Conservation (phyloP, 768 basidiomycete genomes). For the Rhizopogon rudus region DNA sequence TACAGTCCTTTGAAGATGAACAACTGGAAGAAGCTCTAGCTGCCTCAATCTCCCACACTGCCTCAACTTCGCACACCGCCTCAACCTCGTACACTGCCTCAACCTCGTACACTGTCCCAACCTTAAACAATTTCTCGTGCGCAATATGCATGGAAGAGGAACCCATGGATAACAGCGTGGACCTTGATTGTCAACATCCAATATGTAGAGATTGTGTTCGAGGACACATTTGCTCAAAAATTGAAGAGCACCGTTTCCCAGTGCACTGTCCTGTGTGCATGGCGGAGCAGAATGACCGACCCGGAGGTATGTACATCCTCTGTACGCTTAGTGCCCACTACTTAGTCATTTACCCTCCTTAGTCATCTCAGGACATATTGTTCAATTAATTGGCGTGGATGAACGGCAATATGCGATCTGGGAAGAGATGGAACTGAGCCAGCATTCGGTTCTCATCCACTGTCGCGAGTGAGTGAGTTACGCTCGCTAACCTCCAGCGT, state of each 20-base stretch:
- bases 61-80: no score
- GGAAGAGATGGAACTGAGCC: conserved; percentile 42
- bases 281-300: conserved; percentile 17
- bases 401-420: conserved; percentile 37
- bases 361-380: conserved; percentile 37
- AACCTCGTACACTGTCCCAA: no score
- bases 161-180: conserved; percentile 37
- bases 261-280: conserved; percentile 58
- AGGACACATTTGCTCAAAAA: conserved; percentile 36
- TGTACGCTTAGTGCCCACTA: background rate
- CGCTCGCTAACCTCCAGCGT: background rate
- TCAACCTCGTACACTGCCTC: no score
- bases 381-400: conserved; percentile 41
- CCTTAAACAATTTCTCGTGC: conserved; percentile 42
- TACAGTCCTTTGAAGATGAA: conserved; percentile 34
- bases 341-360: background rate
- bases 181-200: conserved; percentile 43
- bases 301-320: conserved; percentile 20
- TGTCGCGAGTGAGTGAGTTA: conserved; percentile 42
- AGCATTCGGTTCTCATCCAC: conserved; percentile 37
- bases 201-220: conserved; percentile 53
- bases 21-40: conserved; percentile 28
- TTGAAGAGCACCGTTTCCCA: conserved; percentile 53
- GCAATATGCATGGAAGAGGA: conserved; percentile 50
- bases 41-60: background rate